Evolutionary conservation across 208 protist species (phyloP).

Genomic region (Tritrichomonas musculus): DNA sequence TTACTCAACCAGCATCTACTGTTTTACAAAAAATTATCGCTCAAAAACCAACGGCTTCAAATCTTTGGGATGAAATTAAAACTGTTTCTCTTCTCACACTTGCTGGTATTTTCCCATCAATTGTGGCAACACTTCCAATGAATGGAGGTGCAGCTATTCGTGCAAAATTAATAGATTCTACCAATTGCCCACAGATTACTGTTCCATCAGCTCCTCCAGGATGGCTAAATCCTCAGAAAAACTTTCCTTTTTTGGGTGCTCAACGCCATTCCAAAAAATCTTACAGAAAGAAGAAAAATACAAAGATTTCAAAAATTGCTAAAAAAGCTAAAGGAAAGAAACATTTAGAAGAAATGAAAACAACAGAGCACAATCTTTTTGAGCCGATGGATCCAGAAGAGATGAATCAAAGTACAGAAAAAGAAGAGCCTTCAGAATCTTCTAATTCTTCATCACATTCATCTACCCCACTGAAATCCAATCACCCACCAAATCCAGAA

Average conservation of each 20-base stretch:
- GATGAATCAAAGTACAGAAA: not conserved
- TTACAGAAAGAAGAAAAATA: not conserved
- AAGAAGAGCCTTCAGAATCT: not conserved
- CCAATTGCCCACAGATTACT: too few species aligned
- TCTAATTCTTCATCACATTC: not conserved
- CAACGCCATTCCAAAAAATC: not conserved
- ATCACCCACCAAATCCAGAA: too few species aligned
- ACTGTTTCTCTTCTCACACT: not conserved
- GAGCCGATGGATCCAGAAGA: too few species aligned
- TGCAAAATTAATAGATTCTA: not conserved
- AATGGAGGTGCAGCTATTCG: not conserved
- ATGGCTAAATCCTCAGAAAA: not conserved
- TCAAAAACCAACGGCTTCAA: not conserved
- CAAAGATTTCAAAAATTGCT: not conserved
- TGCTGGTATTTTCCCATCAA: not conserved
- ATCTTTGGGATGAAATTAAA: not conserved
- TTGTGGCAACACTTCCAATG: not conserved
- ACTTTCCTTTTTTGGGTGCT: not conserved
- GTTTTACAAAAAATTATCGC: not conserved
- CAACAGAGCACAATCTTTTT: too few species aligned
- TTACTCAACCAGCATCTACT: not conserved
- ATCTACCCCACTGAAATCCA: not conserved
- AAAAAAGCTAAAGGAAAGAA: not conserved
- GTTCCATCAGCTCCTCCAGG: not conserved
- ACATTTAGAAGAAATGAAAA: too few species aligned